Conservation (phyloP, 495 filamentous ascomycete genomes). For the Talaromyces ruber region DNA sequence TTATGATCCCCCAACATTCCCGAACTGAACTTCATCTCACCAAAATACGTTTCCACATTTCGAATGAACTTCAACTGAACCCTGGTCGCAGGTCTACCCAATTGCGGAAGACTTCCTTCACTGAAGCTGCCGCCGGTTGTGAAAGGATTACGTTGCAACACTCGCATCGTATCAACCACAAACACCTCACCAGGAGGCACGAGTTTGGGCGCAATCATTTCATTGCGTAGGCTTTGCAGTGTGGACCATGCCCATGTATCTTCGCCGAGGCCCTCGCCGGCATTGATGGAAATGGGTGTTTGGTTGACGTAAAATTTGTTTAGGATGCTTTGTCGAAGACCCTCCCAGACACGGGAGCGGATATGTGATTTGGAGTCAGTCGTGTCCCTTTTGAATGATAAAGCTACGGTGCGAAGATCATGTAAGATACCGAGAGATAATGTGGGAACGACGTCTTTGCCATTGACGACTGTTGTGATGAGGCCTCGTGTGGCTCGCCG, state of each 20-base stretch:
- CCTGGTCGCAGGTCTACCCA: constrained; percentile 54
- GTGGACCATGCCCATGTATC: constrained; percentile 66
- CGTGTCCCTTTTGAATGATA: constrained; percentile 64
- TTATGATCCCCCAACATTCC: constrained; percentile 72
- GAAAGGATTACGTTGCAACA: constrained; percentile 52
- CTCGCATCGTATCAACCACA: constrained; percentile 54
- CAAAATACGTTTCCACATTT: constrained; percentile 59
- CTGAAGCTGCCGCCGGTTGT: constrained; percentile 16
- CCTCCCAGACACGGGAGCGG: constrained; percentile 55
- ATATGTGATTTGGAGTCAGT: constrained; percentile 57
- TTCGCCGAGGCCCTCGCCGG: constrained; percentile 44
- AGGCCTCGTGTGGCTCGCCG: constrained; percentile 64
- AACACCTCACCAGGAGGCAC: constrained; percentile 73
- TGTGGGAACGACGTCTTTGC: constrained; percentile 63
- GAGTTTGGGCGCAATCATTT: constrained; percentile 63
- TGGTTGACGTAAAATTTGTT: constrained; percentile 41
- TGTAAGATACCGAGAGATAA: constrained; percentile 68
- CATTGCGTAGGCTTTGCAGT: constrained; percentile 54
- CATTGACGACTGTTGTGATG: constrained; percentile 67
- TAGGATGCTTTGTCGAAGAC: constrained; percentile 39
- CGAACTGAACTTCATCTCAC: constrained; percentile 61
- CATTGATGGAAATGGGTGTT: constrained; percentile 31
- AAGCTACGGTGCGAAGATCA: constrained; percentile 62
- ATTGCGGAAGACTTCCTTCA: constrained; percentile 25
- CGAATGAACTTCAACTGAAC: constrained; percentile 58